Conservation (phyloP, 179 eudicot genomes). For the Actinidia chinensis region DNA sequence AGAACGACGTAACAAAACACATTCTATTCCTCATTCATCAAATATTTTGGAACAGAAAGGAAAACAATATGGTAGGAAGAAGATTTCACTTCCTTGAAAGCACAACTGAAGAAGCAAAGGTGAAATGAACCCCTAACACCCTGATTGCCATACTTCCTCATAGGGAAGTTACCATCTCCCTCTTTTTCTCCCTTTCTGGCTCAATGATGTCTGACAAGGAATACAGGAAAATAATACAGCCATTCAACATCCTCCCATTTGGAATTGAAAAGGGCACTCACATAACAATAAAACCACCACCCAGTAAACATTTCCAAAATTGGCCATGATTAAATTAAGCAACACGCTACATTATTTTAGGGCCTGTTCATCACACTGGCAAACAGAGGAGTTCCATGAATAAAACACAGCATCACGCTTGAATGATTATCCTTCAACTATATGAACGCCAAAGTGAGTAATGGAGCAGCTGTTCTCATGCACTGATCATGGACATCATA, state of each 20-base stretch:
- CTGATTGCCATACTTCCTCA: conserved; percentile 64
- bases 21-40: neutral
- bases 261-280: neutral
- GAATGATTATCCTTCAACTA: no score
- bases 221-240: neutral
- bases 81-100: neutral
- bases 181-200: conserved; percentile 57
- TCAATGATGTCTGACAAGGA: conserved; percentile 43
- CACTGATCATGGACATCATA: no score
- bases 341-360: neutral
- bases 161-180: conserved; percentile 55
- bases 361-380: neutral
- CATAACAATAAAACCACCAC: neutral
- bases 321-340: no score
- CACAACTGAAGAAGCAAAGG: neutral
- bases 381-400: neutral
- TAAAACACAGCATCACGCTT: neutral
- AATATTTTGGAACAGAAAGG: neutral
- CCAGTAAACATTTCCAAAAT: neutral
- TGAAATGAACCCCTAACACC: conserved; percentile 17
- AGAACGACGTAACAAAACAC: no score
- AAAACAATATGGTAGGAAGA: neutral
- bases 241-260: neutral
- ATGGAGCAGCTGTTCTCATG: no score
- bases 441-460: no score